phyloP scores from a whole-genome alignment of 345 rosid species.

The Acer campestre region DNA sequence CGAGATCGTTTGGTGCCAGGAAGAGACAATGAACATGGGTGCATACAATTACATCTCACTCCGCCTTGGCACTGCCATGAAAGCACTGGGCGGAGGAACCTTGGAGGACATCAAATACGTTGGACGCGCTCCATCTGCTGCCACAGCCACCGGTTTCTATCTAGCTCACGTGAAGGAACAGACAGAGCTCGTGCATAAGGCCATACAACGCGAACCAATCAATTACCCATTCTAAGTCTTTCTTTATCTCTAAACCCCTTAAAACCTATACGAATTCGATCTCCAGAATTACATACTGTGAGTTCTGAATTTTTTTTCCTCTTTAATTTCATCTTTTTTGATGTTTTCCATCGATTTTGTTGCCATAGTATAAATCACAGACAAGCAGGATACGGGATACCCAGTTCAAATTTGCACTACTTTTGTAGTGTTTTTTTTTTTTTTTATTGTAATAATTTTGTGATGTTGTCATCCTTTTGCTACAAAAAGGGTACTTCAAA shows the following conservation, averaged over 20 bases:
- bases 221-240: slow-evolving; percentile 20
- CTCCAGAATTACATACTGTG: not conserved
- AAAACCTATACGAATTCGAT: not conserved
- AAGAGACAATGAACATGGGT: slow-evolving; percentile 93
- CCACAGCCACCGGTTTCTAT: slow-evolving; percentile 77
- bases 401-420: not conserved
- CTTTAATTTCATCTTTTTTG: not conserved
- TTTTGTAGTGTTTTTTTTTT: not conserved
- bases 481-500: too few species aligned
- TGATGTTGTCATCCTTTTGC: not conserved
- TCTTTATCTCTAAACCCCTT: not conserved
- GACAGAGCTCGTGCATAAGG: slow-evolving; percentile 55
- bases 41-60: slow-evolving; percentile 56
- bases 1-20: slow-evolving; percentile 84
- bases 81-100: slow-evolving; percentile 50
- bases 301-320: not conserved
- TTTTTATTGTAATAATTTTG: slow-evolving; percentile 6
- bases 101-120: slow-evolving; percentile 63
- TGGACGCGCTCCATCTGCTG: slow-evolving; percentile 78
- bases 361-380: not conserved
- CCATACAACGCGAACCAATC: slow-evolving; percentile 61
- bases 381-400: slow-evolving; percentile 2
- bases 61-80: slow-evolving; percentile 66
- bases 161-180: slow-evolving; percentile 60
- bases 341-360: not conserved